Evolutionary conservation across 1,139 yeast species (phyloP).

Genomic region (Nakaseomyces sp.): DNA sequence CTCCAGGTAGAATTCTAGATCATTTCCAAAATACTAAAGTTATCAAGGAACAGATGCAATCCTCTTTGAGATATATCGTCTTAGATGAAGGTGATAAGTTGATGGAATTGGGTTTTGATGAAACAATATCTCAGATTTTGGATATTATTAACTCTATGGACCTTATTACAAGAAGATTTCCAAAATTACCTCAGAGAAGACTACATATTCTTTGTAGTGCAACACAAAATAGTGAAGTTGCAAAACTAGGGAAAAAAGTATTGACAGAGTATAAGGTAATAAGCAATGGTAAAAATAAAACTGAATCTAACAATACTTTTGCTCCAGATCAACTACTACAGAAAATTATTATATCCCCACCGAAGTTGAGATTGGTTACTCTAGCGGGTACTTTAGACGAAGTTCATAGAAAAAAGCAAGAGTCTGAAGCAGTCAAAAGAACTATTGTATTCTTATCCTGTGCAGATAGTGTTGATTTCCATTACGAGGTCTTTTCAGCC

Average conservation of each 20-base stretch:
- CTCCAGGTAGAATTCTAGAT: conserved; percentile 88
- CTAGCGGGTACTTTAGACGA: conserved; percentile 56
- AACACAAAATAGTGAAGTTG: conserved; percentile 74
- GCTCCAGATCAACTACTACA: conserved; percentile 92
- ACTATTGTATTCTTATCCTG: conserved; percentile 87
- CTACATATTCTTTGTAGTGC: conserved; percentile 88
- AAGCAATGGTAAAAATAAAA: conserved; percentile 34
- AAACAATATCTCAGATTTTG: conserved; percentile 73
- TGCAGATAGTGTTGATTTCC: conserved; percentile 91
- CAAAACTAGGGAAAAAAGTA: conserved; percentile 69
- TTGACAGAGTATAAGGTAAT: conserved; percentile 65
- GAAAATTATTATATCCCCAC: conserved; percentile 73
- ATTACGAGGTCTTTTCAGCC: conserved; percentile 59
- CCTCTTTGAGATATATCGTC: conserved; percentile 72
- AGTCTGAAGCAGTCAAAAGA: conserved; percentile 32
- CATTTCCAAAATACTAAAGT: conserved; percentile 81
- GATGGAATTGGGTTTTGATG: conserved; percentile 93
- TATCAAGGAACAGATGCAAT: conserved; percentile 59
- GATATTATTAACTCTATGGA: conserved; percentile 44
- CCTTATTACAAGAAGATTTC: conserved; percentile 38
- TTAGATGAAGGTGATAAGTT: conserved; percentile 93
- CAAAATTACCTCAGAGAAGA: conserved; percentile 57
- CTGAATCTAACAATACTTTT: conserved; percentile 27
- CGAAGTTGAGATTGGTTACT: conserved; percentile 79
- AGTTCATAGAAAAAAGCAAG: conserved; percentile 31